A percentile compares a stretch with the other conserved stretches of the same genome.
Evolutionary conservation across 257 asterid species (phyloP).

Genomic region (Solanum pinnatisectum): DNA sequence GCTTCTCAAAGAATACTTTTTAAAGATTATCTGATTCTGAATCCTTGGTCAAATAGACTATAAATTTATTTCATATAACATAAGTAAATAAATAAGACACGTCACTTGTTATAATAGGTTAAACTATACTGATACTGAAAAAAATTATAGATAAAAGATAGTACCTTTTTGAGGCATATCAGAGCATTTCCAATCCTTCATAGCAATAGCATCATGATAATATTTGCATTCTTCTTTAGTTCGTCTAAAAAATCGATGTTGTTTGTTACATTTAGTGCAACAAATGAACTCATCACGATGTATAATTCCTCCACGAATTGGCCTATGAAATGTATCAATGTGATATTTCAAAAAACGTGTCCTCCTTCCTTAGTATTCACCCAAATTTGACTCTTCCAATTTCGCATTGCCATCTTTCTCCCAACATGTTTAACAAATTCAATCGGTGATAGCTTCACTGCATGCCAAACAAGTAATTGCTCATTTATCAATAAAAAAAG

Average conservation of each 20-base stretch:
- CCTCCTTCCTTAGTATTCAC: background rate
- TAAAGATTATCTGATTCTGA: background rate
- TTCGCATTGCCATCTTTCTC: slow-evolving; percentile 5
- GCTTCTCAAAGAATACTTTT: background rate
- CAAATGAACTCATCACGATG: slow-evolving; percentile 40
- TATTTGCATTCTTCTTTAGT: slow-evolving; percentile 10
- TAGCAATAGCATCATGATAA: slow-evolving; percentile 24
- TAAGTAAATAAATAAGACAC: background rate
- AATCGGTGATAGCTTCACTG: slow-evolving; percentile 19
- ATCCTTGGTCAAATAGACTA: background rate
- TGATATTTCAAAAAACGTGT: background rate
- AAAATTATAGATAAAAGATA: no score
- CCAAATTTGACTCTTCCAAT: slow-evolving; percentile 42
- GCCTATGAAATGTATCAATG: background rate
- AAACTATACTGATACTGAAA: background rate
- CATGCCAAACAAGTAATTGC: background rate
- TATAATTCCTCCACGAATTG: slow-evolving; percentile 5
- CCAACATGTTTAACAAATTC: slow-evolving; percentile 35
- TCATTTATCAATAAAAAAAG: background rate
- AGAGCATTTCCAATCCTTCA: slow-evolving; percentile 24
- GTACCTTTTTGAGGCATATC: slow-evolving; percentile 23
- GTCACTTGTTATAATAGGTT: background rate
- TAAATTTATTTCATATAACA: background rate
- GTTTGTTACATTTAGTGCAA: slow-evolving; percentile 24
- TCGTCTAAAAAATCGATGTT: slow-evolving; percentile 22